Evolutionary conservation across 257 asterid species (phyloP).

Genomic region (Scutellaria minor): DNA sequence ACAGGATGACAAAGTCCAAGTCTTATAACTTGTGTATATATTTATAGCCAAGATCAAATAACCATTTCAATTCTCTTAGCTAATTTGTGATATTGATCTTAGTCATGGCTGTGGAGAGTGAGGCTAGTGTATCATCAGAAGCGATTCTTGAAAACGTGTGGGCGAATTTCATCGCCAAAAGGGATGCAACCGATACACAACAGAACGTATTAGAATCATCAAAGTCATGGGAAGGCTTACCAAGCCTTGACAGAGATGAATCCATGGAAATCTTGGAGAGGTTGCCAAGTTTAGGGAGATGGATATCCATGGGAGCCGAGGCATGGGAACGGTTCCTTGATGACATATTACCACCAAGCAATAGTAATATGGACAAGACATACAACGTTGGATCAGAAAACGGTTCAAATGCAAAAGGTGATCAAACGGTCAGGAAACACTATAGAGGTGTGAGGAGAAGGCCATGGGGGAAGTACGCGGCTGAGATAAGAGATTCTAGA

Average conservation of each 20-base stretch:
- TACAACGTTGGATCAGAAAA: neutral
- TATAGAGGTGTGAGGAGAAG: constrained; percentile 76
- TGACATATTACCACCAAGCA: constrained; percentile 32
- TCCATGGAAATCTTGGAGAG: constrained; percentile 47
- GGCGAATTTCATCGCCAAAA: constrained; percentile 62
- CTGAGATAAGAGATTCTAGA: constrained; percentile 76
- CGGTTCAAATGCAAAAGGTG: neutral
- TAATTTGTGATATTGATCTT: too few species aligned
- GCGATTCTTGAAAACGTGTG: constrained; percentile 64
- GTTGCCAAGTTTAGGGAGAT: constrained; percentile 72
- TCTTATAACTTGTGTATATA: neutral
- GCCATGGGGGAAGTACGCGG: constrained; percentile 89
- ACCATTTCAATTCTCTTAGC: too few species aligned
- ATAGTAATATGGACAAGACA: neutral
- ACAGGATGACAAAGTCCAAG: constrained; percentile 11
- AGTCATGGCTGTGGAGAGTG: constrained; percentile 38
- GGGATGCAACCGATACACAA: constrained; percentile 4
- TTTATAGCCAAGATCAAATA: neutral
- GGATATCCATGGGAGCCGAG: constrained; percentile 76
- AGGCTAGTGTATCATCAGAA: constrained; percentile 35
- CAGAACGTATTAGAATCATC: constrained; percentile 25
- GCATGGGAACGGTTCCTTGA: constrained; percentile 68
- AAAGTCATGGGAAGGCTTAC: constrained; percentile 48
- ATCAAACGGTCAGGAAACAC: constrained; percentile 31
- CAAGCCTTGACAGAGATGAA: constrained; percentile 45